A percentile compares a stretch with the other conserved stretches of the same genome.
Conservation (phyloP, 1,139 yeast genomes). For the Protomyces inundatus region DNA sequence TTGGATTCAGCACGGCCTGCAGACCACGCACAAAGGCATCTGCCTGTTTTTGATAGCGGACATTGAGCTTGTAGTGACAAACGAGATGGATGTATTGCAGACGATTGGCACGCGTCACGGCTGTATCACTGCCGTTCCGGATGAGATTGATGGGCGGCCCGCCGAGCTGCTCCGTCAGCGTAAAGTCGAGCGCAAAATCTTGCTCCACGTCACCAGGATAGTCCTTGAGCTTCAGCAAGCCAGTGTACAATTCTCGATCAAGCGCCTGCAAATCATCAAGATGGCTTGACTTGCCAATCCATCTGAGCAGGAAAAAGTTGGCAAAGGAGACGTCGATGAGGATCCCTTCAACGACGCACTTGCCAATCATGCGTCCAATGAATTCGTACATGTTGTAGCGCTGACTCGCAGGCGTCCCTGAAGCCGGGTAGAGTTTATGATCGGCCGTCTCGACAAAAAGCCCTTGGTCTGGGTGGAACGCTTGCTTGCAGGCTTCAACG, state of each 20-base stretch:
- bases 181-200: conserved; percentile 60
- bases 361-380: conserved; percentile 78
- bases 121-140: conserved; percentile 52
- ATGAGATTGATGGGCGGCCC: conserved; percentile 51
- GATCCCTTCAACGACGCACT: conserved; percentile 80
- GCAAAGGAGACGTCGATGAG: conserved; percentile 81
- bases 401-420: conserved; percentile 48
- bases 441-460: conserved; percentile 53
- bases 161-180: conserved; percentile 41
- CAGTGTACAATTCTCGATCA: conserved; percentile 63
- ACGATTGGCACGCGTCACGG: conserved; percentile 59
- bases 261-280: conserved; percentile 70
- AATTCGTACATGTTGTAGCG: conserved; percentile 47
- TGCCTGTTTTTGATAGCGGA: conserved; percentile 55
- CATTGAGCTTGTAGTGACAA: conserved; percentile 73
- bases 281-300: conserved; percentile 42
- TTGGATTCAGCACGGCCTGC: conserved; percentile 58
- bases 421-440: conserved; percentile 61
- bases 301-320: conserved; percentile 73
- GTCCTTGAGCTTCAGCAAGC: conserved; percentile 56
- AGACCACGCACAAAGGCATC: conserved; percentile 66
- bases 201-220: conserved; percentile 56
- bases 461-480: conserved; percentile 48
- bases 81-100: conserved; percentile 71
- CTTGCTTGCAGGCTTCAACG: conserved; percentile 66